Conservation (phyloP, 202 grass and related monocot genomes). For the Bolboschoenoplectus hybrid region DNA sequence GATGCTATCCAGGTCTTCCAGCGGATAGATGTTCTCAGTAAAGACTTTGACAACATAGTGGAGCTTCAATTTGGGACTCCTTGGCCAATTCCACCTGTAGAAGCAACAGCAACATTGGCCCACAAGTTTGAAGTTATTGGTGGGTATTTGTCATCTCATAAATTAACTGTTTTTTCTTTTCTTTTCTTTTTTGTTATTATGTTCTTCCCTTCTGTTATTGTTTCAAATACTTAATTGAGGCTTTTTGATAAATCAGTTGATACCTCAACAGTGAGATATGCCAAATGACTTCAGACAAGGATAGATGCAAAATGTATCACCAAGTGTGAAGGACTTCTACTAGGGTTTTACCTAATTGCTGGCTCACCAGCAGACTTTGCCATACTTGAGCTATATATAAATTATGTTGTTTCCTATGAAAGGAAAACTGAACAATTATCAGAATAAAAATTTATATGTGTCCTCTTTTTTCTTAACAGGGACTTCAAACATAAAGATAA, state of each 20-base stretch:
- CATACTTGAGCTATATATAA: background rate
- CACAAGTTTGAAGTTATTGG: slow-evolving; percentile 85
- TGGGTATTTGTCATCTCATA: slow-evolving; percentile 38
- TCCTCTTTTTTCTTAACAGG: slow-evolving; percentile 43
- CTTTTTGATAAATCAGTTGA: background rate
- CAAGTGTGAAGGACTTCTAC: background rate
- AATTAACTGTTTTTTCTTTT: no score
- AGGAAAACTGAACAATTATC: background rate
- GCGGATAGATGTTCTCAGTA: slow-evolving; percentile 73
- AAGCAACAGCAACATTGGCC: slow-evolving; percentile 67
- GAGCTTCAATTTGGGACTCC: slow-evolving; percentile 81
- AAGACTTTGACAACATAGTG: slow-evolving; percentile 88
- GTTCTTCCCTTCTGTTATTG: background rate
- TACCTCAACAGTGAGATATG: background rate
- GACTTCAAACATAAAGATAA: slow-evolving; percentile 66
- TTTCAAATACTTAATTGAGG: background rate
- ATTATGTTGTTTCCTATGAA: background rate
- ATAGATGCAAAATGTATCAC: background rate
- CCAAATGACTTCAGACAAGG: background rate
- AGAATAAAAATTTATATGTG: background rate
- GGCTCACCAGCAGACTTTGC: background rate
- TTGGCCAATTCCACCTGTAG: slow-evolving; percentile 67
- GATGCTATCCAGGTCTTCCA: slow-evolving; percentile 63
- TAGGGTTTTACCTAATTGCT: background rate
- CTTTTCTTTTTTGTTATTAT: background rate